A percentile compares a stretch with the other conserved stretches of the same genome.
Conservation (phyloP, 2,329 filamentous ascomycete species). For the Pyrenochaeta sp. region DNA sequence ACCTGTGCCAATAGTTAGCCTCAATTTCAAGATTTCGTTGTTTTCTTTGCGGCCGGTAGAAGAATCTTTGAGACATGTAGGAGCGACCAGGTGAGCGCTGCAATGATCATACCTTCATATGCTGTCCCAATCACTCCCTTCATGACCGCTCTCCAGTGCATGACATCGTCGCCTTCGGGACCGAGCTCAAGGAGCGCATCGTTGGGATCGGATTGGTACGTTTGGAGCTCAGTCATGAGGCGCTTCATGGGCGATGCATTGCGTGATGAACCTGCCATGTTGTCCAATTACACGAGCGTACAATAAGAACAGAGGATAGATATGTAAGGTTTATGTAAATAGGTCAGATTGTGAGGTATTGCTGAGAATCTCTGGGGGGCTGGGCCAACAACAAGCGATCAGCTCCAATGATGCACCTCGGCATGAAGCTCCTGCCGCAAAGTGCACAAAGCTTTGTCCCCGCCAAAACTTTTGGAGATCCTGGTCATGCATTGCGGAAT, state of each 20-base stretch:
- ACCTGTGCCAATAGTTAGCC: conserved; percentile 46
- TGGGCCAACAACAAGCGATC: conserved; percentile 10
- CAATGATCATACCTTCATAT: conserved; percentile 63
- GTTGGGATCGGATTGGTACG: conserved; percentile 65
- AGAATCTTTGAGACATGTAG: background rate
- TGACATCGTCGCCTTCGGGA: conserved; percentile 65
- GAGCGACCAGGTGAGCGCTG: background rate
- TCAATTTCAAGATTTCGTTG: no score
- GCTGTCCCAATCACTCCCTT: conserved; percentile 66
- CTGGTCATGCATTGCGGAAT: background rate
- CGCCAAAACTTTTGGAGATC: conserved; percentile 35
- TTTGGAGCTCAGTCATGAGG: conserved; percentile 68
- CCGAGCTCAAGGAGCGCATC: conserved; percentile 65
- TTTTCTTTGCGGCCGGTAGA: no score
- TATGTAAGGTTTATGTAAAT: background rate
- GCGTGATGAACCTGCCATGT: conserved; percentile 45
- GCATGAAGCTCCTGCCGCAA: conserved; percentile 26
- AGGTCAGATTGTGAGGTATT: background rate
- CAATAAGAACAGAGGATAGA: background rate
- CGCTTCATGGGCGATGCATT: conserved; percentile 61
- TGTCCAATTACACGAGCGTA: background rate
- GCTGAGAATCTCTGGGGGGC: background rate
- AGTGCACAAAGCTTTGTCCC: conserved; percentile 29
- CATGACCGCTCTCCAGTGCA: conserved; percentile 68
- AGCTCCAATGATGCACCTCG: conserved; percentile 32